These are phyloP conservation scores for Manihot esculenta DNA, from an alignment of 441 rosid genomes.

Conservation along the genomic window DNA sequence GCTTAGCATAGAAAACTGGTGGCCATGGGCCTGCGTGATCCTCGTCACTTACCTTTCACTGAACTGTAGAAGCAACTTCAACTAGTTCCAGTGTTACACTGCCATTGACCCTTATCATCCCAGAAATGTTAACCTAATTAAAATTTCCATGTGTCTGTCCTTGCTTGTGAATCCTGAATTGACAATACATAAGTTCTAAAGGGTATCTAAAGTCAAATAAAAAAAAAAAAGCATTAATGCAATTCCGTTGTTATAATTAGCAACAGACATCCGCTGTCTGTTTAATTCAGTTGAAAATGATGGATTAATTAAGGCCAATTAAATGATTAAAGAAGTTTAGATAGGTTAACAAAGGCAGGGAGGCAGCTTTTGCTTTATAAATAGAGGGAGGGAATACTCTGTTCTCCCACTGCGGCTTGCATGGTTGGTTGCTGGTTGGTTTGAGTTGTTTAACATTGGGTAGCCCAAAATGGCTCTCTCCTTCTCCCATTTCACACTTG, in stretches of 20 bases:
- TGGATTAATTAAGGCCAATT: neutral
- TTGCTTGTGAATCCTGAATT: conserved; percentile 9
- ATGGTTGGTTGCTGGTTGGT: conserved; percentile 44
- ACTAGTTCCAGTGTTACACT: conserved; percentile 5
- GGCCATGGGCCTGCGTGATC: no score
- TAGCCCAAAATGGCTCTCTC: conserved; percentile 35
- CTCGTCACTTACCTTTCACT: conserved; percentile 3
- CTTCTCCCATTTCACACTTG: conserved; percentile 28
- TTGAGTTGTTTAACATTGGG: conserved; percentile 22
- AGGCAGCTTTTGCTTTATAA: conserved; percentile 55
- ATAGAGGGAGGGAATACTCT: conserved; percentile 34
- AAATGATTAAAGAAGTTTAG: conserved; percentile 16
- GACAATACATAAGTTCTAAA: neutral
- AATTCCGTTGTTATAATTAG: neutral
- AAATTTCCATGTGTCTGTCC: conserved; percentile 28
- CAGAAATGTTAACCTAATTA: conserved; percentile 8
- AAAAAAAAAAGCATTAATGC: no score
- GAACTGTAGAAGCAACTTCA: neutral
- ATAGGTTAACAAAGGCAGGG: neutral
- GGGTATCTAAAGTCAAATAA: conserved; percentile 7
- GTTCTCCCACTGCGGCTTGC: conserved; percentile 43
- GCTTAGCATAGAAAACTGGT: no score
- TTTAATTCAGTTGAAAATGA: neutral
- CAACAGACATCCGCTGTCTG: neutral
- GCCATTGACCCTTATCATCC: neutral